Evolutionary conservation across 1,284 basidiomycete genomes (phyloP).

Genomic region (Tilletia horrida): DNA sequence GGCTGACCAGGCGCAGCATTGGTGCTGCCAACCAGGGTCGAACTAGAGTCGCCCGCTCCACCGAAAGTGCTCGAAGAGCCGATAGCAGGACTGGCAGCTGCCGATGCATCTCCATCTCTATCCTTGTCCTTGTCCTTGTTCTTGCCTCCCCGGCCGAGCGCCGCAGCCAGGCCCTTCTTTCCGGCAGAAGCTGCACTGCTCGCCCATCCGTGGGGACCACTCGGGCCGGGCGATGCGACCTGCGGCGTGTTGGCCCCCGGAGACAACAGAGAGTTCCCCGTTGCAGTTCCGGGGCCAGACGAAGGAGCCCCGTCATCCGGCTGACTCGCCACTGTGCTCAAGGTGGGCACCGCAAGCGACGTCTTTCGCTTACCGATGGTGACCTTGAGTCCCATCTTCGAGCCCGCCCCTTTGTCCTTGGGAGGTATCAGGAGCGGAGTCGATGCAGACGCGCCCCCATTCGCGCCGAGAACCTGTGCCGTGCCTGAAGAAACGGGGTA

Average conservation of each 20-base stretch:
- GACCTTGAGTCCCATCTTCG: constrained; percentile 10
- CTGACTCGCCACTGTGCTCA: neutral
- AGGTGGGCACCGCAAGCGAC: constrained; percentile 4
- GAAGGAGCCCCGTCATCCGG: neutral
- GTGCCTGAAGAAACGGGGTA: neutral
- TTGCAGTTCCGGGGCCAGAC: neutral
- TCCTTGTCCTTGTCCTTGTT: constrained; percentile 3
- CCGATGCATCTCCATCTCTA: neutral
- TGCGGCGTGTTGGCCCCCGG: constrained; percentile 3
- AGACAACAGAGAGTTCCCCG: neutral
- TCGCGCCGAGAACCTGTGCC: neutral
- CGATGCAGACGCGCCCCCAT: neutral
- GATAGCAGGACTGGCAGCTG: too few relatives aligned
- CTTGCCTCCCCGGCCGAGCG: constrained; percentile 2
- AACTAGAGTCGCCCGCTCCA: too few relatives aligned
- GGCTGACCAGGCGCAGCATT: neutral
- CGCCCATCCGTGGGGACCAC: neutral
- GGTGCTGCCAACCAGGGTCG: neutral
- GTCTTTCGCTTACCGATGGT: constrained; percentile 14
- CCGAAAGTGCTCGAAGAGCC: too few relatives aligned
- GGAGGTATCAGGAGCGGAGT: neutral
- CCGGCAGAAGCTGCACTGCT: neutral
- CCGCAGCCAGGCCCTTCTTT: constrained; percentile 13
- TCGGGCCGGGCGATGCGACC: neutral
- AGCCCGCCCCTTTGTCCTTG: neutral